Base-by-base conservation (phyloP, 169 alveolate genomes). In the Plasmodium adleri region DNA sequence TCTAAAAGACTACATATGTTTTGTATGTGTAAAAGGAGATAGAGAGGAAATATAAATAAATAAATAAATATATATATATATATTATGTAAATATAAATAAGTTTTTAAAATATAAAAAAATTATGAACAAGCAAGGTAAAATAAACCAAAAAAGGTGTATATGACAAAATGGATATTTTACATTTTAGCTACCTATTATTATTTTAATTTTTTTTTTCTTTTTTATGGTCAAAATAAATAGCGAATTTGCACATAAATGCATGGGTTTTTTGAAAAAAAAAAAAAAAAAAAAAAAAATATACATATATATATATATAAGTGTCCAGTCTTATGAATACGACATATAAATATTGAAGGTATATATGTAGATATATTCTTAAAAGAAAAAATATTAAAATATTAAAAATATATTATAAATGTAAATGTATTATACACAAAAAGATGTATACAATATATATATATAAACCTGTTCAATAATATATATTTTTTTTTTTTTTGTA, bases 181-280 rank as follows among this genome's bases (percentile, higher is more conserved):
- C 22, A 52, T 7, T 74, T 49, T 74, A 74, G 88, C 88, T 74
- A 50, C 68, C 45, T 17, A 15, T 26, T 58, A 49, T 59, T 72
- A 15, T 72, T 72, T 54, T 58, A 12, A 3, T 47, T 54, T 72
- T 52, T 20, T 72, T 73, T 45, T 60, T 6, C 8, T 59, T 49
- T n/a, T 45, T 63, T 59, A 32, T 20, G 17, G 28, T 43, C 60
- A 45, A 49, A 24, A 20, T 45, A 5, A 20, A 50, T 67, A 60
- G 58, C 17, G 47, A 20, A 58, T 80, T 60, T 67, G 90, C 90
- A 80, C 90, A 67, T 67, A 22, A 20, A 54, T 80, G 90, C 90
- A 80, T 80, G 50, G 52, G 66, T 32, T 58, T 24, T 28, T 58
- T 32, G 12, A 15, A 67, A 67, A 39, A 67, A 43, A 15, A 67